These are phyloP conservation scores for Xylaria sp. DNA, from an alignment of 2,329 filamentous ascomycete species.

Conservation along the genomic window DNA sequence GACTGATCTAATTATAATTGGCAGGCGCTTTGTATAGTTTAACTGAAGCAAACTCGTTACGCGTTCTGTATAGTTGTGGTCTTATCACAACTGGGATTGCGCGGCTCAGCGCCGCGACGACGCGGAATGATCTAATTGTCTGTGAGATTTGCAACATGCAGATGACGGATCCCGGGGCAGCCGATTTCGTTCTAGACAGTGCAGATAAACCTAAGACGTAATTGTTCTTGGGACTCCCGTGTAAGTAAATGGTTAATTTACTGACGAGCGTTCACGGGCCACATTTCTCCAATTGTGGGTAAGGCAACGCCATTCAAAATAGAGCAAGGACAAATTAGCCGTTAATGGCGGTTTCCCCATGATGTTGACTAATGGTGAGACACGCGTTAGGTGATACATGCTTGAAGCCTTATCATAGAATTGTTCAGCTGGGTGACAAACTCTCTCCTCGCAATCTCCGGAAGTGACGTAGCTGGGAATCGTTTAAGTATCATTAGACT, in stretches of 20 bases:
- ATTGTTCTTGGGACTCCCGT: conserved; percentile 1
- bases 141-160: not conserved
- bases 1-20: conserved; percentile 30
- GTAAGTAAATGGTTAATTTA: not conserved
- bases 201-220: not conserved
- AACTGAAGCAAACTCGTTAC: not conserved
- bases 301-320: not conserved
- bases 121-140: conserved; percentile 2
- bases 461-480: not conserved
- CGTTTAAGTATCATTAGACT: not conserved
- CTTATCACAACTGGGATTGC: not conserved
- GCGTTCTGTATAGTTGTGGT: conserved; percentile 2
- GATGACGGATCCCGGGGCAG: not conserved
- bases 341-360: not conserved
- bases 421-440: not conserved
- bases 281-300: not conserved
- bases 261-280: not conserved
- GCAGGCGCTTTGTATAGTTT: not conserved
- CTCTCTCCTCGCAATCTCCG: not conserved
- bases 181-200: conserved; percentile 19
- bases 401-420: not conserved
- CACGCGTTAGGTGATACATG: not conserved
- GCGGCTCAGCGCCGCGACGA: conserved; percentile 10
- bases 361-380: not conserved
- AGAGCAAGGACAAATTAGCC: conserved; percentile 1